These are phyloP conservation scores for Nadsonia commutata DNA, from an alignment of 1,139 yeast genomes.

Conservation along the genomic window DNA sequence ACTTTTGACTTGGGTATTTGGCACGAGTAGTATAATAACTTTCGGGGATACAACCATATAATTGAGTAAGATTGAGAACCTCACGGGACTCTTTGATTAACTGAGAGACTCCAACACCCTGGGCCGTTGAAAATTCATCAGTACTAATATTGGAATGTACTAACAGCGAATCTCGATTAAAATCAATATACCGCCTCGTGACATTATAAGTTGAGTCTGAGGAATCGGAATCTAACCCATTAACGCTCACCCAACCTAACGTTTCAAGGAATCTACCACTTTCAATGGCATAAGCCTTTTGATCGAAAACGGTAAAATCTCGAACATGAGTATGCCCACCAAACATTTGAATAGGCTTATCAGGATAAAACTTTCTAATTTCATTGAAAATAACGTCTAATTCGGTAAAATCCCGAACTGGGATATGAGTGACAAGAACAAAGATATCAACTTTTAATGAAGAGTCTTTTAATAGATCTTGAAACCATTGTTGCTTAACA, in stretches of 20 bases:
- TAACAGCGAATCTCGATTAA: conserved; percentile 53
- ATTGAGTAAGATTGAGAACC: conserved; percentile 38
- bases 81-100: conserved; percentile 33
- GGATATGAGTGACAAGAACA: conserved; percentile 72
- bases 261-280: conserved; percentile 92
- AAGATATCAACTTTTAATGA: conserved; percentile 54
- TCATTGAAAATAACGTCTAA: conserved; percentile 30
- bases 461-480: conserved; percentile 31
- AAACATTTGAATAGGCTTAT: conserved; percentile 60
- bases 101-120: conserved; percentile 37
- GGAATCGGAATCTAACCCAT: conserved; percentile 17
- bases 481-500: conserved; percentile 51
- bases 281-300: conserved; percentile 50
- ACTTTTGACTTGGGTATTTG: conserved; percentile 45
- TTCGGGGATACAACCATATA: conserved; percentile 49
- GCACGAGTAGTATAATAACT: conserved; percentile 59
- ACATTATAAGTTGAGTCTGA: conserved; percentile 6
- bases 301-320: conserved; percentile 62
- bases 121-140: conserved; percentile 28
- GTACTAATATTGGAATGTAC: conserved; percentile 36
- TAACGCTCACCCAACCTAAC: conserved; percentile 67
- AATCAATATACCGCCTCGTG: conserved; percentile 67
- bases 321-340: conserved; percentile 95
- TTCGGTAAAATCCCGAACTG: conserved; percentile 37
- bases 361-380: conserved; percentile 46